These are phyloP conservation scores for Torulaspora quercuum DNA, from an alignment of 805 yeast genomes.

Conservation along the genomic window DNA sequence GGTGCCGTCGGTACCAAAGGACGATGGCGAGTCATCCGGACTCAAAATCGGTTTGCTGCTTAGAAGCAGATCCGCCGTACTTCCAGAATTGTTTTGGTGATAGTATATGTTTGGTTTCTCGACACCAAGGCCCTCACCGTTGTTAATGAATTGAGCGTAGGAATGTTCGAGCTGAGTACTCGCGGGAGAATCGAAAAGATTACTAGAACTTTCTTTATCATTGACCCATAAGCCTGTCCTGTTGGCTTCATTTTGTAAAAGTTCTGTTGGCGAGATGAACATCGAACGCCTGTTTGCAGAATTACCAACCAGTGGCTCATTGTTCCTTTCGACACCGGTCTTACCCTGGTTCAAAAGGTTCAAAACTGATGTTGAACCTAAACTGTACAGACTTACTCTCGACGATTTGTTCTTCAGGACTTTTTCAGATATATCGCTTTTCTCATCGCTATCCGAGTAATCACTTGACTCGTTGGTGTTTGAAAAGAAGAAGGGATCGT, in stretches of 20 bases:
- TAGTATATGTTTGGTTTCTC: slow-evolving; percentile 1
- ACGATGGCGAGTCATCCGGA: slow-evolving; percentile 1
- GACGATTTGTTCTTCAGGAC: slow-evolving; percentile 23
- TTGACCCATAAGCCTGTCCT: slow-evolving; percentile 10
- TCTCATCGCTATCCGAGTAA: slow-evolving; percentile 22
- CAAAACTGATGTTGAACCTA: slow-evolving; percentile 34
- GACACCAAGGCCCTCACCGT: neutral
- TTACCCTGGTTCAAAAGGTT: slow-evolving; percentile 25
- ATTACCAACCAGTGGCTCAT: slow-evolving; percentile 9
- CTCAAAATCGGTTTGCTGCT: no score
- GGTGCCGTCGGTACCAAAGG: slow-evolving; percentile 1
- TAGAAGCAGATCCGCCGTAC: slow-evolving; percentile 1
- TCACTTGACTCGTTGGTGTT: slow-evolving; percentile 20
- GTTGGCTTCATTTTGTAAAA: slow-evolving; percentile 30
- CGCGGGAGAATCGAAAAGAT: slow-evolving; percentile 13
- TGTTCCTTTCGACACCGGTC: slow-evolving; percentile 1
- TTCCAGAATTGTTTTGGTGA: slow-evolving; percentile 1
- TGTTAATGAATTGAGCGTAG: slow-evolving; percentile 11
- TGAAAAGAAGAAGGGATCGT: slow-evolving; percentile 21
- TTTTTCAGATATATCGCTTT: slow-evolving; percentile 28
- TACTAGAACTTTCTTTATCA: slow-evolving; percentile 7
- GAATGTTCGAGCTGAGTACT: slow-evolving; percentile 19
- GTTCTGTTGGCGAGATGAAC: slow-evolving; percentile 52
- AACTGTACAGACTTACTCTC: slow-evolving; percentile 32
- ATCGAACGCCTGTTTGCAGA: slow-evolving; percentile 40